Conservation (phyloP, 306 rosid genomes). For the Trichosanthes truncata region DNA sequence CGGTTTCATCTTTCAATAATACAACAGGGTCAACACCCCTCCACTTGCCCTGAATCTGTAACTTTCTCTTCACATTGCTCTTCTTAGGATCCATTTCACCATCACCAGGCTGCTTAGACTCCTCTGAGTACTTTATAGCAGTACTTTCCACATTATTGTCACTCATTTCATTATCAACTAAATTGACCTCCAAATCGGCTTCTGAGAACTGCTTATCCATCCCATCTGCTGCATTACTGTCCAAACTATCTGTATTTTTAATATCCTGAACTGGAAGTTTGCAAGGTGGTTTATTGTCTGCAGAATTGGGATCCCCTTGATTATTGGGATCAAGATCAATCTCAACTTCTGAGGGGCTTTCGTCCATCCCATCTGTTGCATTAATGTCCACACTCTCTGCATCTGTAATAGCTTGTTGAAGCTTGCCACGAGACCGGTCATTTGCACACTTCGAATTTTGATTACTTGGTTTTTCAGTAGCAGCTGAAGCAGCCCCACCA, state of each 20-base stretch:
- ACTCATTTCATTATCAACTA: constrained; percentile 29
- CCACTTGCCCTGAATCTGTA: constrained; percentile 86
- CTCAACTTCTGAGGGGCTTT: neutral
- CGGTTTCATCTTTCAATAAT: constrained; percentile 67
- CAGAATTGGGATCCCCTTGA: constrained; percentile 13
- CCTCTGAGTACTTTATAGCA: constrained; percentile 30
- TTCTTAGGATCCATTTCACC: constrained; percentile 25
- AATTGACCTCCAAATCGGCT: constrained; percentile 41
- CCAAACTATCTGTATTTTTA: constrained; percentile 28
- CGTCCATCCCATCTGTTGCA: neutral
- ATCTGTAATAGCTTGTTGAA: neutral
- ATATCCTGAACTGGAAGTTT: constrained; percentile 21
- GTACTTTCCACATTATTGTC: constrained; percentile 24
- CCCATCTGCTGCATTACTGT: constrained; percentile 28
- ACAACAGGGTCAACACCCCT: constrained; percentile 96
- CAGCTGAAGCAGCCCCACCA: neutral
- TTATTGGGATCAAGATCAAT: neutral
- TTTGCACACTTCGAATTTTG: neutral
- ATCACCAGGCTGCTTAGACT: constrained; percentile 23
- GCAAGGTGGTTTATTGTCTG: constrained; percentile 10
- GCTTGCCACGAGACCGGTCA: neutral
- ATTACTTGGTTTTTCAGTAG: neutral
- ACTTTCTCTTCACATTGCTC: constrained; percentile 56
- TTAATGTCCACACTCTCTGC: neutral
- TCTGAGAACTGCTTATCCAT: constrained; percentile 24